Percentiles rank a stretch among this genome's conserved stretches.
Conservation (phyloP, 2,329 filamentous ascomycete genomes). For the Xylariaceae sp. region DNA sequence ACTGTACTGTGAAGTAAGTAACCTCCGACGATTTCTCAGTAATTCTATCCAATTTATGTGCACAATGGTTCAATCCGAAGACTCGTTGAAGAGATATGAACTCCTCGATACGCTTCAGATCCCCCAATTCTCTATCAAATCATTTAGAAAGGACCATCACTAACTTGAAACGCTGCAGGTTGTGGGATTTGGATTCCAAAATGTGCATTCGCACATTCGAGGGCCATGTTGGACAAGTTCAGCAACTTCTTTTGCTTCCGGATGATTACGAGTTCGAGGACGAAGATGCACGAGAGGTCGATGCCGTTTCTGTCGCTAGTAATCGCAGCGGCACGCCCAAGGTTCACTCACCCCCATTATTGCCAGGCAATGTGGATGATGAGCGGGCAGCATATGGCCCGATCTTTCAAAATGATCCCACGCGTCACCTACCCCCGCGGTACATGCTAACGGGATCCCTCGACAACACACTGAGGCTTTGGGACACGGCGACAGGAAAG, state of each 20-base stretch:
- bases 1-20: conserved; percentile 72
- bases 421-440: conserved; percentile 74
- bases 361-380: conserved; percentile 40
- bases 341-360: conserved; percentile 28
- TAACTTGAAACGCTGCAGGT: conserved; percentile 20
- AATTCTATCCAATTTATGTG: not conserved
- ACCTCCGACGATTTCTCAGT: not conserved
- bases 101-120: not conserved
- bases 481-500: conserved; percentile 81
- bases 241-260: conserved; percentile 84
- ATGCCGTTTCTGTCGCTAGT: conserved; percentile 55
- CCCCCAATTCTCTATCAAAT: not conserved
- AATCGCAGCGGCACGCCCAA: conserved; percentile 48
- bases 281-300: conserved; percentile 55
- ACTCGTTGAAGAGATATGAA: not conserved
- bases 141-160: not conserved
- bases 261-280: conserved; percentile 89
- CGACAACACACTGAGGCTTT: conserved; percentile 88
- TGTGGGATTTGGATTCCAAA: conserved; percentile 91
- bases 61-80: not conserved
- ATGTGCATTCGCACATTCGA: conserved; percentile 76
- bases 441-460: conserved; percentile 94
- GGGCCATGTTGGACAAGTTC: conserved; percentile 92
- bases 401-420: conserved; percentile 61
- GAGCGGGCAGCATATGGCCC: conserved; percentile 60